These are phyloP conservation scores for Calonectria ilicicola DNA, from an alignment of 2,329 filamentous ascomycete species.

Conservation along the genomic window DNA sequence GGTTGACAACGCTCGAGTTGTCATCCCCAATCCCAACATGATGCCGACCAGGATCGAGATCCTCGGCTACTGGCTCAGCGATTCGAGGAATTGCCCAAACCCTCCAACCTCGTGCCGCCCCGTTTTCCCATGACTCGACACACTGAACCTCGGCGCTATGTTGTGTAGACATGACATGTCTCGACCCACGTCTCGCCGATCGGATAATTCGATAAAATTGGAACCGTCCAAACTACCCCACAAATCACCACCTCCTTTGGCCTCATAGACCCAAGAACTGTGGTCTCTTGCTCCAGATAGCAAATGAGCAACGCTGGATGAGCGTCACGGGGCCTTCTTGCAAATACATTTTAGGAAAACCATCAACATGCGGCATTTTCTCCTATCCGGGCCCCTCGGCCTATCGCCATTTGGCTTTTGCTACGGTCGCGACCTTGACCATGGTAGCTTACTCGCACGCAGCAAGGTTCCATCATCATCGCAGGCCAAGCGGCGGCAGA, in stretches of 20 bases:
- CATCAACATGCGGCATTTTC: slow-evolving; percentile 21
- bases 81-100: background rate
- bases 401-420: background rate
- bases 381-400: slow-evolving; percentile 1
- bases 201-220: slow-evolving; percentile 19
- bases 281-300: slow-evolving; percentile 2
- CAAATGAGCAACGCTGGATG: background rate
- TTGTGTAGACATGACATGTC: background rate
- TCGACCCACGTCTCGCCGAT: slow-evolving; percentile 8
- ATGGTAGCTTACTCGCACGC: background rate
- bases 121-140: slow-evolving; percentile 8
- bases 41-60: slow-evolving; percentile 1
- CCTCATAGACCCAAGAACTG: background rate
- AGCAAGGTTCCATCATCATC: slow-evolving; percentile 2
- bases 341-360: background rate
- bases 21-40: background rate
- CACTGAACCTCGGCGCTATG: background rate
- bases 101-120: background rate
- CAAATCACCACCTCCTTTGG: slow-evolving; percentile 8
- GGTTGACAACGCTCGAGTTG: background rate
- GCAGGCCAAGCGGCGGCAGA: background rate
- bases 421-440: background rate
- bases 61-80: slow-evolving; percentile 5
- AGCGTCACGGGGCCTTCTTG: slow-evolving; percentile 9
- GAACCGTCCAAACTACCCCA: slow-evolving; percentile 15